Evolutionary conservation across 331 rosid genomes (phyloP), one percentile per base, ranked within the genome.

Genomic region (Quercus tomentella): DNA sequence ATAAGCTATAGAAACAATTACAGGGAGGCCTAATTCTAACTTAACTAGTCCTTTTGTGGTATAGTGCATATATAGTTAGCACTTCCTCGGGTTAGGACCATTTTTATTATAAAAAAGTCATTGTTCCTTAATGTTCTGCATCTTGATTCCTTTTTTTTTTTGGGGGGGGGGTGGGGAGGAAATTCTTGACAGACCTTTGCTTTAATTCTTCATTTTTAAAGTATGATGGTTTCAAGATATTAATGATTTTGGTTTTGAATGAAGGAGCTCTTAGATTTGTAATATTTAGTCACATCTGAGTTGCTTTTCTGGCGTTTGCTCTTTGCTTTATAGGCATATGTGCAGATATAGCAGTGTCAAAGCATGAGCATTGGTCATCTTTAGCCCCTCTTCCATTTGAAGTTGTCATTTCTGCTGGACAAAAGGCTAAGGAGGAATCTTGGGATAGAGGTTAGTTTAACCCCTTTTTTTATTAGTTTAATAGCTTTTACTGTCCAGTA

Each of bases 351-450:
- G 88, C 91, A 77, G 80, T 72, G 78, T 86, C 91, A 77, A 96
- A 96, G 91, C 88, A 91, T 73, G 99, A 96, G 82, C 92, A 91
- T 81, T 96, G 98, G 98, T 96, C 98, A 60, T 91, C 98, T 66
- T 87, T 93, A 56, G 98, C 99, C 74, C 98, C 99, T 86, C 94
- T 96, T 79, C 99, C 99, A 25, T 91, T 91, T 73, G 98, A 96
- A 89, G 81, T 96, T 57, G 97, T 96, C 78, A 67, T 88, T 83
- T 93, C 99, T 78, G 97, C 98, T 73, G 99, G 99, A 81, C 98
- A 96, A 82, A 96, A 93, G 87, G 99, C 99, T 57, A 91, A 92
- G 88, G 98, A 94, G 83, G 97, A 91, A 78, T 89, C 99, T 78
- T 86, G 89, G 93, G 83, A 82, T 72, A 89, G 79, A 90, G 91